Base-by-base conservation (phyloP, 768 basidiomycete genomes). In the Xanthoconium stramineum region DNA sequence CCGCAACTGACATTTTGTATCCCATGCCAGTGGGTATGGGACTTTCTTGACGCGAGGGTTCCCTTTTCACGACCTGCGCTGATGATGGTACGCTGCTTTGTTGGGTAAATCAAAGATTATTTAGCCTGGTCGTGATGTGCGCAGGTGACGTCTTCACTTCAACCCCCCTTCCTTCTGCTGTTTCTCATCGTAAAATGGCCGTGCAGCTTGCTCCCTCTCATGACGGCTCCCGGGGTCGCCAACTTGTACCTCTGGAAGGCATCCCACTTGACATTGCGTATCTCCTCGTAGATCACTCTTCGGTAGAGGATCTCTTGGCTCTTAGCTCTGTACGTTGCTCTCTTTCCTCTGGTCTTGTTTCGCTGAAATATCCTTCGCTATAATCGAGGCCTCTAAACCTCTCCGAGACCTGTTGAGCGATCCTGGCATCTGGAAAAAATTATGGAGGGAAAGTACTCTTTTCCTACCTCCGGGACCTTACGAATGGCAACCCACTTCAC, bases 401-500 rank as follows among this genome's bases (percentile, higher is more conserved):
- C 43, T 50, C 33, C 48, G 19, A 45, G 7, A 29, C 20, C n/a
- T 61, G 44, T 30, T 57, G 38, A 46, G 43, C 36, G 17, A 57
- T 28, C 50, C 45, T 24, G 29, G 51, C 30, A 39, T 61, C 29
- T 61, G 61, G 59, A 30, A 9, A 14, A 53, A 29, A 4, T 8
- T 48, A 6, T 52, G 55, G 17, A 44, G 7, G 36, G 40, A 40
- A 45, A 36, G 28, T 24, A 6, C 28, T 2, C 8, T 47, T 36
- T 37, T 48, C 10, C 24, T 53, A 17, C 50, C 56, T n/a, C 38
- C 52, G 7, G 60, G 60, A 19, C 61, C 60, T 10, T 46, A 47
- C 10, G 32, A 54, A 4, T 62, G 60, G 60, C 60, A 62, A 43
- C 46, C 60, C 29, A 37, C 55, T 6, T 40, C 60, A 2, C 49